Evolutionary conservation across 2,329 filamentous ascomycete species (phyloP).

Genomic region (Orbilia oligospora): DNA sequence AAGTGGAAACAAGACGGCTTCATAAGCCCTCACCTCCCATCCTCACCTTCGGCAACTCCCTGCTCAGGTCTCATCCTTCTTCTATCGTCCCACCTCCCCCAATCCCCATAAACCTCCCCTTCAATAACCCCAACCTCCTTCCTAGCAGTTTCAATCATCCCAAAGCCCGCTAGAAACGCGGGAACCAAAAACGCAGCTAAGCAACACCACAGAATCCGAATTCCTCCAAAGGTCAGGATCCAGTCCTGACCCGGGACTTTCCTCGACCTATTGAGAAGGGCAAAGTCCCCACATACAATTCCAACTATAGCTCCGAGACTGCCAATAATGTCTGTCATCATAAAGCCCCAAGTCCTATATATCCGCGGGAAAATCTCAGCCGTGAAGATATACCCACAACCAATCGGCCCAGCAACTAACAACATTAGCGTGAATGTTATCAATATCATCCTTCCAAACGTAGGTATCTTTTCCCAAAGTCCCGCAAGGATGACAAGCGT

Average conservation of each 20-base stretch:
- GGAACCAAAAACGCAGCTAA: conserved; percentile 10
- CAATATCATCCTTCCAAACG: background rate
- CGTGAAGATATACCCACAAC: conserved; percentile 37
- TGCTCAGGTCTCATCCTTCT: conserved; percentile 48
- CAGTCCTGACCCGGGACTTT: background rate
- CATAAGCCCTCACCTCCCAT: no score
- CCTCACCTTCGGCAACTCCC: background rate
- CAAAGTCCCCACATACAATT: background rate
- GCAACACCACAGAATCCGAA: background rate
- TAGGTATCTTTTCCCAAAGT: conserved; percentile 29
- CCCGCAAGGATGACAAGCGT: background rate
- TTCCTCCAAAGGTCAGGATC: background rate
- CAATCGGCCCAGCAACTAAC: conserved; percentile 35
- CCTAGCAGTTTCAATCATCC: conserved; percentile 49
- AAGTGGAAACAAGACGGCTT: no score
- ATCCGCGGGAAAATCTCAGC: conserved; percentile 37
- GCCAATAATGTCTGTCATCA: conserved; percentile 40
- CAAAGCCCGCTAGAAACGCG: conserved; percentile 25
- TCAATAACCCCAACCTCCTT: conserved; percentile 52
- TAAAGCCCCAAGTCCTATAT: conserved; percentile 37
- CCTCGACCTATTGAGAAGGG: background rate
- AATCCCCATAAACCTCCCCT: conserved; percentile 58
- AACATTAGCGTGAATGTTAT: conserved; percentile 20
- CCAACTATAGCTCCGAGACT: conserved; percentile 33
- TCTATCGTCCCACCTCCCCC: conserved; percentile 47